Conservation (phyloP, 164 flowering plant genomes). For the Nymphaea colorata region DNA sequence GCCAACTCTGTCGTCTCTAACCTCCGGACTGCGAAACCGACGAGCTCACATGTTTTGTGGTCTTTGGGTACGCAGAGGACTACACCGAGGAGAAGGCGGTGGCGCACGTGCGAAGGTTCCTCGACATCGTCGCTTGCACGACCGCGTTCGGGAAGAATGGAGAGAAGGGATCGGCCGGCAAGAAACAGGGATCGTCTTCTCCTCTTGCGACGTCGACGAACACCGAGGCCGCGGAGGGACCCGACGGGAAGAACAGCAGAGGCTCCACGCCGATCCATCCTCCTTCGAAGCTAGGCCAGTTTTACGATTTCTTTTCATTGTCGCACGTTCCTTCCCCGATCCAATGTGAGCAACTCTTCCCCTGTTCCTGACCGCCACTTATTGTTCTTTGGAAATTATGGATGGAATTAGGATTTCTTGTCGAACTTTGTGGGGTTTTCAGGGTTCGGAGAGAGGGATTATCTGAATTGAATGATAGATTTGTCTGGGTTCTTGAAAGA, state of each 20-base stretch:
- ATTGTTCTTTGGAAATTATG: neutral
- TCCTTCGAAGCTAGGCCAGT: slow-evolving; percentile 70
- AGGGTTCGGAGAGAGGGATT: neutral
- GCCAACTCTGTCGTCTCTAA: neutral
- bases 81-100: slow-evolving; percentile 44
- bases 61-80: slow-evolving; percentile 39
- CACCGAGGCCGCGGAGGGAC: slow-evolving; percentile 12
- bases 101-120: slow-evolving; percentile 78
- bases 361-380: neutral
- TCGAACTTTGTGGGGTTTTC: neutral
- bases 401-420: neutral
- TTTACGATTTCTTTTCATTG: slow-evolving; percentile 88
- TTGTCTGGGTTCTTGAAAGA: no score
- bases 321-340: slow-evolving; percentile 69
- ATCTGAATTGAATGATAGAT: neutral
- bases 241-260: slow-evolving; percentile 20
- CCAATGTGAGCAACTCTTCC: slow-evolving; percentile 28
- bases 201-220: neutral
- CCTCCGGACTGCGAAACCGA: neutral
- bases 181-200: neutral
- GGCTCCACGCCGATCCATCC: slow-evolving; percentile 53
- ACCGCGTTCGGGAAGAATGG: slow-evolving; percentile 34
- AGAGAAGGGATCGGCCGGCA: neutral
- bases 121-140: slow-evolving; percentile 88
- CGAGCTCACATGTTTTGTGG: neutral